A percentile compares a stretch with the other conserved stretches of the same genome.
Evolutionary conservation across 768 basidiomycete species (phyloP).

Genomic region (Mycena rebaudengoi): DNA sequence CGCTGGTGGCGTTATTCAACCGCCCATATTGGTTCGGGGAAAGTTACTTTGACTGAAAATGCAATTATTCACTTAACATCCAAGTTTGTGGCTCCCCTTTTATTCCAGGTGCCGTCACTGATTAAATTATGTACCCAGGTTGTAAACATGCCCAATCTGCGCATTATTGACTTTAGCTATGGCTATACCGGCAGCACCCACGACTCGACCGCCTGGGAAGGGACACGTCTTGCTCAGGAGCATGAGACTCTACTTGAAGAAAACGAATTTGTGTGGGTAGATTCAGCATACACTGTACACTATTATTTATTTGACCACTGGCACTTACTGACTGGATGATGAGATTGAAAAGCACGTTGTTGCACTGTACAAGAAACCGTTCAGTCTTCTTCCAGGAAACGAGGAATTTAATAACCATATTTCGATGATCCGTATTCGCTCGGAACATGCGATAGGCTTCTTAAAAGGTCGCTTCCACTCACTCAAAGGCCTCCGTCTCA

Average conservation of each 20-base stretch:
- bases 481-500: background rate
- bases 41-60: constrained; percentile 15
- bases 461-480: background rate
- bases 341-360: constrained; percentile 15
- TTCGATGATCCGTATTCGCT: constrained; percentile 35
- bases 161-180: constrained; percentile 15
- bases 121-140: background rate
- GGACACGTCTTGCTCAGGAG: constrained; percentile 21
- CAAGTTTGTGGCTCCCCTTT: background rate
- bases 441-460: constrained; percentile 42
- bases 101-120: background rate
- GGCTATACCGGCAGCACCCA: constrained; percentile 35
- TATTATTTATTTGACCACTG: background rate
- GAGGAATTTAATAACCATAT: constrained; percentile 36
- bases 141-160: constrained; percentile 1
- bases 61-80: constrained; percentile 14
- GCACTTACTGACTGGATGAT: background rate
- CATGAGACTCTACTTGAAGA: constrained; percentile 15
- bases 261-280: constrained; percentile 37
- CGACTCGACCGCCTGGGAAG: constrained; percentile 33
- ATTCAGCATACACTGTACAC: constrained; percentile 38
- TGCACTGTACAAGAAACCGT: constrained; percentile 29
- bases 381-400: constrained; percentile 24
- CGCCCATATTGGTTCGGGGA: constrained; percentile 14
- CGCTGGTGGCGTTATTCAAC: background rate